These are phyloP conservation scores for Cucurbita maxima DNA, from an alignment of 306 rosid species.

Conservation along the genomic window DNA sequence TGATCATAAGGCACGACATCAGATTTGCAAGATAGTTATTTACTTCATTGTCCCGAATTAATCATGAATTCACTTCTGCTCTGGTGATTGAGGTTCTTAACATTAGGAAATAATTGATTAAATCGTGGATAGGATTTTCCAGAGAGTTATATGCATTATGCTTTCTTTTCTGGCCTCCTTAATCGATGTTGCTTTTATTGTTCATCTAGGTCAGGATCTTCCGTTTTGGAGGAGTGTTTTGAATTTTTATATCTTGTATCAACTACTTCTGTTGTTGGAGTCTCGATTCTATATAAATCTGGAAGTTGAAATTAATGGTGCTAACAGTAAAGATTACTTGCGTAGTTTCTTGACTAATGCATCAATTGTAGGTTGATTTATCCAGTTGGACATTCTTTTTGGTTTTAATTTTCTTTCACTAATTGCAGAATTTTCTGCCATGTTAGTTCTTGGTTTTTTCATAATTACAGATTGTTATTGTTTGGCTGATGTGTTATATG, in stretches of 20 bases:
- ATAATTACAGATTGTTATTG: background rate
- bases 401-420: background rate
- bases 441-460: background rate
- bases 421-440: background rate
- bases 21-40: too few relatives aligned
- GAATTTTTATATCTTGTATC: slow-evolving; percentile 68
- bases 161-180: background rate
- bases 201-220: slow-evolving; percentile 35
- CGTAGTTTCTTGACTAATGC: background rate
- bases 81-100: too few relatives aligned
- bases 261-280: background rate
- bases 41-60: too few relatives aligned
- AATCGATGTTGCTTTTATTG: background rate
- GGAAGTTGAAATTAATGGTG: slow-evolving; percentile 8
- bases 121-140: background rate
- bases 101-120: background rate
- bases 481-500: background rate
- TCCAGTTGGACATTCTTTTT: background rate
- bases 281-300: background rate
- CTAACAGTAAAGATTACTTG: background rate
- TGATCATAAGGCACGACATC: too few relatives aligned
- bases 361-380: background rate
- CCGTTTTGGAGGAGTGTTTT: slow-evolving; percentile 57
- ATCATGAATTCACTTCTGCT: too few relatives aligned
- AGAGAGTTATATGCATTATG: background rate